Base-by-base conservation (phyloP, 2,329 filamentous ascomycete genomes). In the Fusarium hostae region DNA sequence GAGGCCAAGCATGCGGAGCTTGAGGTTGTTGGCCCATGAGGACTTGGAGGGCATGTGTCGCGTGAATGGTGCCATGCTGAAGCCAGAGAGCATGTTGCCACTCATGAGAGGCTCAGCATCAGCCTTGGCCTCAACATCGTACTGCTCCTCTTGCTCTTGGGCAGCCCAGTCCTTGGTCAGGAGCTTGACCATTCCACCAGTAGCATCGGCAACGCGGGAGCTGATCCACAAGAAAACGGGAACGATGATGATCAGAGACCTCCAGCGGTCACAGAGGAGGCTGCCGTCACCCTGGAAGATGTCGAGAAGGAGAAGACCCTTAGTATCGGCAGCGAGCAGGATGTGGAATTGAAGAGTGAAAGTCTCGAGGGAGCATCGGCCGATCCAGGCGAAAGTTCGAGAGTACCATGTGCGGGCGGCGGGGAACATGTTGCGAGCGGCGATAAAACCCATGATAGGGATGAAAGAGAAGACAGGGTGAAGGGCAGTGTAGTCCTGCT, bases 301-400 rank as follows among this genome's bases (percentile, higher is more conserved):
- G 11, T 66, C 75, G 15, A 76, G 47, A 3, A 77, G 44, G 10
- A 76, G 60, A 5, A 87, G 73, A 0, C 86, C 87, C 41, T 84
- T 85, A 6, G 86, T 85, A 72, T 91, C 88, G 9, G 85, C 87
- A 2, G 87, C 87, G 12, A 91, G 84, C 82, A 88, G 89, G 52
- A 90, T 83, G 73, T 92, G 90, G 75, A 86, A 86, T 62, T 90
- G 88, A 44, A 91, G 80, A 1, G 89, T 82, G 66, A 88, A 90
- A 3, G 87, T 85, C 76, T 91, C 89, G 3, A 90, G 82, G 0
- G 87, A 88, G 66, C 84, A 86, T 7, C 81, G 81, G 3, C 90
- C 89, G 0, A 91, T 78, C 80, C 84, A 87, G 1, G 86, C 84
- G 55, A 81, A 79, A 16, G 81, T 82, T 20, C 85, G 81, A 15